A percentile compares a stretch with the other conserved stretches of the same genome.
phyloP scores from a whole-genome alignment of 2,329 filamentous ascomycete species.

The Aspergillus versicolor region DNA sequence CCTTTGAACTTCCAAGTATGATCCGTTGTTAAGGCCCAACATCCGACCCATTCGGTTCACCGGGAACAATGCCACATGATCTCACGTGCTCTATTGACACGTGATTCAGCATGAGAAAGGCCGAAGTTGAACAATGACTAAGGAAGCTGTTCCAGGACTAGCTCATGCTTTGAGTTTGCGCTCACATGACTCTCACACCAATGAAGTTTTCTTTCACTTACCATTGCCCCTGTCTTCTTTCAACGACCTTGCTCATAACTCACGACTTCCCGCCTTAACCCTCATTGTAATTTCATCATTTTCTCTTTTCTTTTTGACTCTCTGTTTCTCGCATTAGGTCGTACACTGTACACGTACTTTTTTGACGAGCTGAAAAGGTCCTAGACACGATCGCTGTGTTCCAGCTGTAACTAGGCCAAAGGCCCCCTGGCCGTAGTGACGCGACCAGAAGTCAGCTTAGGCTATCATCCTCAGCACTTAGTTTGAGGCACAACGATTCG shows the following conservation, averaged over 20 bases:
- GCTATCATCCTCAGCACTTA: slow-evolving; percentile 19
- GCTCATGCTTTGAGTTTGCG: slow-evolving; percentile 11
- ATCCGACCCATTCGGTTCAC: slow-evolving; percentile 3
- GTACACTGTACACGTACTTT: slow-evolving; percentile 39
- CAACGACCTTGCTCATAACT: slow-evolving; percentile 4
- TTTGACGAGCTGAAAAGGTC: slow-evolving; percentile 29
- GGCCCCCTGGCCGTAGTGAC: slow-evolving; percentile 39
- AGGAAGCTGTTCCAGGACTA: slow-evolving; percentile 8
- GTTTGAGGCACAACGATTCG: slow-evolving; percentile 13
- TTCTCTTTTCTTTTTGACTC: slow-evolving; percentile 10
- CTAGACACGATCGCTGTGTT: slow-evolving; percentile 36
- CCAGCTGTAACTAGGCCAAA: slow-evolving; percentile 37
- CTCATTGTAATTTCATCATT: slow-evolving; percentile 15
- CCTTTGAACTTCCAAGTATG: neutral
- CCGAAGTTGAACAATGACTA: neutral
- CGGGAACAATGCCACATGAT: neutral
- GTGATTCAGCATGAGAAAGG: neutral
- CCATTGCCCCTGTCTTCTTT: neutral
- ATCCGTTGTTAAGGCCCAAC: neutral
- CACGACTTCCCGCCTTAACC: slow-evolving; percentile 3
- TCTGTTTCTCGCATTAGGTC: slow-evolving; percentile 30
- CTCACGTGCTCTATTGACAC: slow-evolving; percentile 5
- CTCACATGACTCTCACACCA: slow-evolving; percentile 20
- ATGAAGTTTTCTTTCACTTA: neutral
- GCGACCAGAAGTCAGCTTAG: slow-evolving; percentile 31